Evolutionary conservation across 345 rosid genomes (phyloP).

Genomic region (Gossypium longicalyx): DNA sequence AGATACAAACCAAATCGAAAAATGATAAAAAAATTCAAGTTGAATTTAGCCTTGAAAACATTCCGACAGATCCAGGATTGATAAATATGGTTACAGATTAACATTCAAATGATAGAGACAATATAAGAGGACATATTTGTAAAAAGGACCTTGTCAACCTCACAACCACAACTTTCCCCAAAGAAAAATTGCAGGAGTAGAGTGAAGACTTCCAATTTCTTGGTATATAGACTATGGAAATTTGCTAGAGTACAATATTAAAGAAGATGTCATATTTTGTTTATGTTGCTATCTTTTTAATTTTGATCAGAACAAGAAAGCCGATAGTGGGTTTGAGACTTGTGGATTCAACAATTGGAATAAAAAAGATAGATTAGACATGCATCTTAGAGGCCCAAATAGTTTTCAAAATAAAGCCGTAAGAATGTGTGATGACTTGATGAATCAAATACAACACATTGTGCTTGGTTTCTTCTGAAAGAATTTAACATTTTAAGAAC

Average conservation of each 20-base stretch:
- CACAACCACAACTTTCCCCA: background rate
- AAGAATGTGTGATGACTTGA: background rate
- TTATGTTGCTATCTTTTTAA: too few species aligned
- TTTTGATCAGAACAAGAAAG: background rate
- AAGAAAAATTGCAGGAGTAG: background rate
- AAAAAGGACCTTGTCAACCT: background rate
- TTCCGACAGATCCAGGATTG: background rate
- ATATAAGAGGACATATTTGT: background rate
- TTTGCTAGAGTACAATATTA: background rate
- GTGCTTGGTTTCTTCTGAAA: background rate
- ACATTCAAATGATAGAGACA: background rate
- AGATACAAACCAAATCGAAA: background rate
- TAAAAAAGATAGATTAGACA: background rate
- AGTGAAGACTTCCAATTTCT: background rate
- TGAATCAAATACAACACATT: background rate
- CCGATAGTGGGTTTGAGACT: background rate
- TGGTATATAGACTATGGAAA: background rate
- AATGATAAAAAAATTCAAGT: background rate
- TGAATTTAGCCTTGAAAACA: background rate
- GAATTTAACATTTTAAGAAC: background rate
- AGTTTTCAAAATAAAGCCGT: background rate
- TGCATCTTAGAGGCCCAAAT: background rate
- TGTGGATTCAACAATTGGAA: background rate
- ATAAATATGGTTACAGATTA: background rate
- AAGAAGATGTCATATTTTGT: too few species aligned